Percentiles rank a stretch among this genome's conserved stretches.
Evolutionary conservation across 2,329 filamentous ascomycete species (phyloP).

Genomic region (Penicillium sp.): DNA sequence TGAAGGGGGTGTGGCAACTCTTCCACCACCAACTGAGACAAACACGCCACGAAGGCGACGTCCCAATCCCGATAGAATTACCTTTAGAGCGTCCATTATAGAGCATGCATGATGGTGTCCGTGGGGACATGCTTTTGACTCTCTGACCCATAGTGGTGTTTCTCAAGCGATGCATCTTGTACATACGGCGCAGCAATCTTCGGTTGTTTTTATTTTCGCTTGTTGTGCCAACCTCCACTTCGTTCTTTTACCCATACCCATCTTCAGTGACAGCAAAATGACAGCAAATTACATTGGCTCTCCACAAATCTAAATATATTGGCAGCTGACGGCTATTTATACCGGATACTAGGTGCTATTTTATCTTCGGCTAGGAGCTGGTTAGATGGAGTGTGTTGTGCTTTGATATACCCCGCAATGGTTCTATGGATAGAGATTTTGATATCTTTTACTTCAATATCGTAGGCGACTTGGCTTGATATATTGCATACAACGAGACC

Average conservation of each 20-base stretch:
- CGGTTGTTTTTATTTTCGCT: neutral
- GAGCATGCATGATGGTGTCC: neutral
- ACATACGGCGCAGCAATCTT: conserved; percentile 11
- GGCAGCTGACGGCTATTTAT: neutral
- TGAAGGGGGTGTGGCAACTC: conserved; percentile 57
- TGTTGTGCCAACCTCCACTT: neutral
- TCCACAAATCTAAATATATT: neutral
- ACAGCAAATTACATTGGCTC: neutral
- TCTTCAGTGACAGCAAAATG: conserved; percentile 4
- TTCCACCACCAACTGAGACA: conserved; percentile 53
- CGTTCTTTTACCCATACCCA: conserved; percentile 5
- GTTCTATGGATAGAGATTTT: neutral
- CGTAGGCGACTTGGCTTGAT: neutral
- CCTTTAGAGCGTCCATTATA: conserved; percentile 1
- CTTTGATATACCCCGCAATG: neutral
- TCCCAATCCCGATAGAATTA: neutral
- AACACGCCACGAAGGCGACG: conserved; percentile 10
- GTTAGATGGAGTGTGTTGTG: neutral
- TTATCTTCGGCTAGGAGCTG: neutral
- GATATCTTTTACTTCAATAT: neutral
- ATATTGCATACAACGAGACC: neutral
- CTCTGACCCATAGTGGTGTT: neutral
- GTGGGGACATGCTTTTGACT: neutral
- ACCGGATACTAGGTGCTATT: neutral
- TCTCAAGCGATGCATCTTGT: conserved; percentile 16